Percentiles rank a stretch among this genome's conserved stretches.
Evolutionary conservation across 192 early-diverging fungal species (phyloP).

Genomic region (Backusella circina): DNA sequence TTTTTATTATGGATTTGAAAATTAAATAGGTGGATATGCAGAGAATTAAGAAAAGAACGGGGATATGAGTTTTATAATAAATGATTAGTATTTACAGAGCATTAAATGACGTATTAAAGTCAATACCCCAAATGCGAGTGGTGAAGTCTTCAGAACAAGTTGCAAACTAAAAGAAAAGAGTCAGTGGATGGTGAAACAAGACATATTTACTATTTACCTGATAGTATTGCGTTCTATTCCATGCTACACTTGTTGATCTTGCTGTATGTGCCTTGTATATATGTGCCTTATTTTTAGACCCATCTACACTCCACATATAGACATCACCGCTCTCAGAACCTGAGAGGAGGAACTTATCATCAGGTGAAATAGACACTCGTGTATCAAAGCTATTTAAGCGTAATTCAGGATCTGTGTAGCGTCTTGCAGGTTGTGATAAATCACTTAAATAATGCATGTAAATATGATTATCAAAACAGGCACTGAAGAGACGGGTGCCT

Average conservation of each 20-base stretch:
- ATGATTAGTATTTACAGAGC: not conserved
- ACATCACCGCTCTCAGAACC: conserved; percentile 64
- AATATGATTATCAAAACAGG: conserved; percentile 69
- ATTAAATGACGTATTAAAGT: not conserved
- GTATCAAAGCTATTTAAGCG: conserved; percentile 66
- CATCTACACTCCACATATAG: conserved; percentile 70
- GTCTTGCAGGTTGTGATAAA: conserved; percentile 44
- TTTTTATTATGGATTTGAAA: not conserved
- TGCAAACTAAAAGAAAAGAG: no score
- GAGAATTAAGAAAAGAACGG: not conserved
- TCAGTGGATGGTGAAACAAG: conserved; percentile 5
- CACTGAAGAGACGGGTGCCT: conserved; percentile 65
- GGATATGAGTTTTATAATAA: not conserved
- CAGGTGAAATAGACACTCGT: conserved; percentile 63
- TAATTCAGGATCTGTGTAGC: conserved; percentile 56
- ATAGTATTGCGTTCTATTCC: conserved; percentile 52
- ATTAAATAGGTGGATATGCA: no score
- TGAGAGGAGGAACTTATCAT: conserved; percentile 65
- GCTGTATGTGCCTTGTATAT: conserved; percentile 61
- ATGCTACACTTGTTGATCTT: conserved; percentile 73
- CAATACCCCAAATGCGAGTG: conserved; percentile 68
- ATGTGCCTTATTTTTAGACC: conserved; percentile 38
- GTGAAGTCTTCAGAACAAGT: conserved; percentile 75
- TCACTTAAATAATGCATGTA: conserved; percentile 65
- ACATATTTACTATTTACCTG: conserved; percentile 36